These are phyloP conservation scores for Solanum aculeatissimum DNA, from an alignment of 305 asterid genomes.

Conservation along the genomic window DNA sequence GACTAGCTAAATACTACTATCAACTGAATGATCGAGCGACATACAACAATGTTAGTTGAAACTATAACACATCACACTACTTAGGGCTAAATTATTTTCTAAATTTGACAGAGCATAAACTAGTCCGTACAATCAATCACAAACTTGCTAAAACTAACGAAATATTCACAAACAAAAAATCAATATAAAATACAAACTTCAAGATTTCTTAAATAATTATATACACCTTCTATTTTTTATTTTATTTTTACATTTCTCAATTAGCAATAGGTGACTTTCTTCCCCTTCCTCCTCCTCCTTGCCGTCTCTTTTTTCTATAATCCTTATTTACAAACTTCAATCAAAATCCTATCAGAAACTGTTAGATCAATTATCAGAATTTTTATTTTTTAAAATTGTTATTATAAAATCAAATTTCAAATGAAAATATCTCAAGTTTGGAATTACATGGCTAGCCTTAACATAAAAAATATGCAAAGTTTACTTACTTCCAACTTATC, in stretches of 20 bases:
- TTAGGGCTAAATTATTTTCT: not conserved
- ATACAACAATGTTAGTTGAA: not conserved
- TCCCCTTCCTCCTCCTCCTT: not conserved
- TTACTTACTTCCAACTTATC: not conserved
- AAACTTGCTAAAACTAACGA: not conserved
- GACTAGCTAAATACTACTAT: not conserved
- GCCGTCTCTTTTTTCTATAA: rapidly evolving
- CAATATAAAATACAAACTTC: not conserved
- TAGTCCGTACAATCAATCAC: not conserved
- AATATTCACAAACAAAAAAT: not conserved
- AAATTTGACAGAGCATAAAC: not conserved
- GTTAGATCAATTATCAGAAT: too few relatives aligned
- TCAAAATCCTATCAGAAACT: too few relatives aligned
- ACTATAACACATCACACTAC: not conserved
- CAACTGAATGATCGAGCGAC: not conserved
- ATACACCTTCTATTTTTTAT: too few relatives aligned
- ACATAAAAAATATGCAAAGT: not conserved
- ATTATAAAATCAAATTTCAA: too few relatives aligned
- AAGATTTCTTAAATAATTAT: too few relatives aligned
- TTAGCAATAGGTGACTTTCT: too few relatives aligned
- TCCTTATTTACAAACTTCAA: not conserved
- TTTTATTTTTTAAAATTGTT: too few relatives aligned
- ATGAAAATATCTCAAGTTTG: not conserved
- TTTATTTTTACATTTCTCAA: too few relatives aligned
- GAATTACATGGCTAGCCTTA: not conserved